Evolutionary conservation across 768 basidiomycete species (phyloP).

Genomic region (Russula compacta): DNA sequence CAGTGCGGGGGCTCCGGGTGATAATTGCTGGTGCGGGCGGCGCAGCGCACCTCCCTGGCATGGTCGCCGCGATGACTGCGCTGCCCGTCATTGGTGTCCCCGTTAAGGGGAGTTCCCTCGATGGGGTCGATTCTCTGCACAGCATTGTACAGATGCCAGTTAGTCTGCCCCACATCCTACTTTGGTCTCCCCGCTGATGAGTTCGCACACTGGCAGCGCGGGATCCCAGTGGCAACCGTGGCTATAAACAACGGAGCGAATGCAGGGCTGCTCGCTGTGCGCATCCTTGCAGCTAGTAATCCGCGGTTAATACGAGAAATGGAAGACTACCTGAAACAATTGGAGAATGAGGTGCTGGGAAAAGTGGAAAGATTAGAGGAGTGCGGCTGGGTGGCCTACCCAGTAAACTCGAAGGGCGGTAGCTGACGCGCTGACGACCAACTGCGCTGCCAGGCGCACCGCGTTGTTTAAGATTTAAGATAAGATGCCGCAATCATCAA

Average conservation of each 20-base stretch:
- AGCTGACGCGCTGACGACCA: too few relatives aligned
- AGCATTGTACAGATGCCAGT: slow-evolving; percentile 99
- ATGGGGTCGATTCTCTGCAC: slow-evolving; percentile 94
- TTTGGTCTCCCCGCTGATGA: background rate
- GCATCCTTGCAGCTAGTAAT: slow-evolving; percentile 74
- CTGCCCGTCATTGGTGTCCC: slow-evolving; percentile 95
- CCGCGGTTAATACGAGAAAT: slow-evolving; percentile 57
- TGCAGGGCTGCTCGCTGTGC: slow-evolving; percentile 83
- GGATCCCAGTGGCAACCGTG: slow-evolving; percentile 94
- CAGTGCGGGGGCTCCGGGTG: slow-evolving; percentile 52
- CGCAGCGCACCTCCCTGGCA: slow-evolving; percentile 94
- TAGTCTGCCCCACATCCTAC: slow-evolving; percentile 27
- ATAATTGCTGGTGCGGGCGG: slow-evolving; percentile 98
- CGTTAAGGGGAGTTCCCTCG: slow-evolving; percentile 87
- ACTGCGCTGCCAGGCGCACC: too few relatives aligned
- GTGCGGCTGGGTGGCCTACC: slow-evolving; percentile 81
- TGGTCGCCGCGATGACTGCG: slow-evolving; percentile 93
- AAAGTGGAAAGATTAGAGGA: slow-evolving; percentile 72
- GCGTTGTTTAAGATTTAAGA: too few relatives aligned
- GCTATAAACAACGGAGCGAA: slow-evolving; percentile 95
- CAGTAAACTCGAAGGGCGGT: too few relatives aligned
- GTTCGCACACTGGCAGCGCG: slow-evolving; percentile 46
- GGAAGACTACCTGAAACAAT: slow-evolving; percentile 58
- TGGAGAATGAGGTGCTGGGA: slow-evolving; percentile 67
- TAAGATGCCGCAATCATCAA: too few relatives aligned